Base-by-base conservation (phyloP, 1,284 basidiomycete genomes). In the Ustilago shanxiensis region DNA sequence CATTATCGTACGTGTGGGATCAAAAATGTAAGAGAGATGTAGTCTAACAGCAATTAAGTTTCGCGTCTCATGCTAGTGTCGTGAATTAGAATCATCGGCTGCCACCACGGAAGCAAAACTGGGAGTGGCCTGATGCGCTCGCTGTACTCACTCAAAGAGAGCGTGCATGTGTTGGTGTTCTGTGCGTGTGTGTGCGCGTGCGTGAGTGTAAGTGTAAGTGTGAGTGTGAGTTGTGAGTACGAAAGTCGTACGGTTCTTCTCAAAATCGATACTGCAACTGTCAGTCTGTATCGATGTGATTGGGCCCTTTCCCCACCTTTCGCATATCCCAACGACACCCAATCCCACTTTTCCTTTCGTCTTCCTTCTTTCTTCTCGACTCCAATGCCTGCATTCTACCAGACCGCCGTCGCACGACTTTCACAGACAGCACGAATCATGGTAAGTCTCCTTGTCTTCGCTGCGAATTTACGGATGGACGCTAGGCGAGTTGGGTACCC, bases 351-450 rank as follows among this genome's bases (percentile, higher is more conserved):
- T 54, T 33, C n/a, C 31, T 28, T 54, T 33, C 24, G 51, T 33
- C 41, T 59, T 14, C 26, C 11, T 49, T 39, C 54, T 54, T 51
- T 44, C 50, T 29, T 60, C 56, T 59, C 31, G 41, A 57, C 57
- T 29, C 39, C 66, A 53, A 80, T 80, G 79, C 72, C 79, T 58
- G 79, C 79, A 13, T 81, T 81, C 69, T 68, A 70, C 44, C 61
- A 66, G 14, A 80, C 75, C 56, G 79, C 79, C 64, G 73, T 81
- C 57, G 63, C 70, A 49, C 61, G 79, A 69, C 74, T 81, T 18
- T 55, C 72, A 13, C 79, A 81, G 64, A 81, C 78, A 51, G 75
- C 73, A 54, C 58, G 75, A 66, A 72, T 81, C 71, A 81, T 81
- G 79, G 79, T 81, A 76, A 55, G 79, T 79, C 16, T 33, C 14